phyloP scores from a whole-genome alignment of 768 basidiomycete species.

The Cystofilobasidium macerans region DNA sequence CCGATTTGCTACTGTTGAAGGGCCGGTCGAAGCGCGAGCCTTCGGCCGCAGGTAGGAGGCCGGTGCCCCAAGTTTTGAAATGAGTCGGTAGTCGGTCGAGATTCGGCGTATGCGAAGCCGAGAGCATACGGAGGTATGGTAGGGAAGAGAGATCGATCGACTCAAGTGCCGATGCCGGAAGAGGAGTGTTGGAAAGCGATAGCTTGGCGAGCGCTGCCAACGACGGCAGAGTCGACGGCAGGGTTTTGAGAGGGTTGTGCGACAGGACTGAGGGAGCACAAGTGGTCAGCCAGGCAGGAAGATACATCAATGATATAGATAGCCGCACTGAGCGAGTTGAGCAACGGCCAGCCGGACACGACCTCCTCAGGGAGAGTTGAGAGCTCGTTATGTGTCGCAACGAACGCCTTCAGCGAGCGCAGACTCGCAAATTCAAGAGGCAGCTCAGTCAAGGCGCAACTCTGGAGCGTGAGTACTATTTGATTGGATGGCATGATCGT shows the following conservation, averaged over 20 bases:
- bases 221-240: slow-evolving; percentile 16
- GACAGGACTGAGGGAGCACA: slow-evolving; percentile 14
- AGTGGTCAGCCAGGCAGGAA: not conserved
- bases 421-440: slow-evolving; percentile 16
- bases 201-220: slow-evolving; percentile 19
- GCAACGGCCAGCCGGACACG: not conserved
- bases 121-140: slow-evolving; percentile 20
- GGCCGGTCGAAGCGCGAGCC: slow-evolving; percentile 1
- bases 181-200: slow-evolving; percentile 13
- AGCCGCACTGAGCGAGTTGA: slow-evolving; percentile 26
- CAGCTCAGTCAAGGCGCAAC: slow-evolving; percentile 4
- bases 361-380: slow-evolving; percentile 1
- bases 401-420: slow-evolving; percentile 22
- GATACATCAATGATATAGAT: not conserved
- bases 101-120: slow-evolving; percentile 22
- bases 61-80: slow-evolving; percentile 23
- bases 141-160: slow-evolving; percentile 14
- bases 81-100: slow-evolving; percentile 12
- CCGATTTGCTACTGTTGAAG: slow-evolving; percentile 3
- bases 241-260: slow-evolving; percentile 17
- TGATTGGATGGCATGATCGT: no score
- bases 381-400: slow-evolving; percentile 21
- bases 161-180: not conserved
- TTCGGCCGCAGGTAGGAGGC: slow-evolving; percentile 4
- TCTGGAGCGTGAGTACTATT: slow-evolving; percentile 20